Evolutionary conservation across 192 early-diverging fungal genomes (phyloP), one percentile per base, ranked within the genome.

Genomic region (Geranomyces variabilis): DNA sequence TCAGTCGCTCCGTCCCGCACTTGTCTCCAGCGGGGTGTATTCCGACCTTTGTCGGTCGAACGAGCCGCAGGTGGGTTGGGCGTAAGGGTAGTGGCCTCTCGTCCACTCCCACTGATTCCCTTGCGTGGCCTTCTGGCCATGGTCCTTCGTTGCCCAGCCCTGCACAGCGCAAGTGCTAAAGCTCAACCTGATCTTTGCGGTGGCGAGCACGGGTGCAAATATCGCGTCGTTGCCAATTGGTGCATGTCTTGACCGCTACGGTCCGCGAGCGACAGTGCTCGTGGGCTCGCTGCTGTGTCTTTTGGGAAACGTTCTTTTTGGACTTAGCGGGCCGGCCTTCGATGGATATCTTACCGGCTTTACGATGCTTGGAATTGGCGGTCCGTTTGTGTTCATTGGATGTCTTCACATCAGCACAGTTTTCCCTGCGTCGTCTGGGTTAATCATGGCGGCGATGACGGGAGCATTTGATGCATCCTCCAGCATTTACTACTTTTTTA

Each of bases 151-250:
- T 51, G 9, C n/a, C 9, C 19, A 72, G 70, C 70, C 70, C 17
- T 72, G 70, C 51, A 63, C 46, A 24, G 45, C 70, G 5, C 70
- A 72, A 49, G 7, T 72, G 7, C 62, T 72, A 8, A 56, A 51
- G n/a, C 61, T 72, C 24, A 72, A 72, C 41, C 63, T 72, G n/a
- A 72, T 72, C 36, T 72, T 72, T 34, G 41, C 70, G 13, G 59
- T 63, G 5, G 66, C 66, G 3, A 55, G 49, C 48, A 67, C 66
- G 7, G 66, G 66, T 53, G 66, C 66, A 8, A 67, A 67, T 22
- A n/a, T 72, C 13, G 70, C 70, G 22, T 72, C 70, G 21, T 46
- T 72, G 13, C 70, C 70, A 9, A 72, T 72, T 21, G 70, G 70
- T 8, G n/a, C 46, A n/a, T 33, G 41, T n/a, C 49, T 72, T 26